Percentiles rank a stretch among this genome's conserved stretches.
These are phyloP conservation scores for Azolla pinnata DNA, from an alignment of 75 land plant genomes.

Conservation along the genomic window DNA sequence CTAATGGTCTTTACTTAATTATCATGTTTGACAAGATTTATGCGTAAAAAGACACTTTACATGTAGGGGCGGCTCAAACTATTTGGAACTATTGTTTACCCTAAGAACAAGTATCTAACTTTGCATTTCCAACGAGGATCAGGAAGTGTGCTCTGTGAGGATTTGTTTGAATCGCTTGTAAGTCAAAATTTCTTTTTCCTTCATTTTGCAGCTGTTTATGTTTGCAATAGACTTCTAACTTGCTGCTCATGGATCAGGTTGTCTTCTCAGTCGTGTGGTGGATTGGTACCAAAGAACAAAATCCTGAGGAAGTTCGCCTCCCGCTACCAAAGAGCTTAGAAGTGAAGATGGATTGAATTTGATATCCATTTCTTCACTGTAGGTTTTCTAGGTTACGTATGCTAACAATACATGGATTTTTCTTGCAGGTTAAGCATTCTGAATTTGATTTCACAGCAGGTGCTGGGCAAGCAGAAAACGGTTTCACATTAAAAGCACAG, in stretches of 20 bases:
- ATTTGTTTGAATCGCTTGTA: conserved; percentile 80
- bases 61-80: conserved; percentile 77
- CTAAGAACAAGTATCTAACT: conserved; percentile 85
- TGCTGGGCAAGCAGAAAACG: conserved; percentile 34
- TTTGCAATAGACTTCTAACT: too few relatives aligned
- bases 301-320: conserved; percentile 73
- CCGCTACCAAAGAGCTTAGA: conserved; percentile 56
- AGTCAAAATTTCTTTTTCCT: too few relatives aligned
- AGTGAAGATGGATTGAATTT: conserved; percentile 31
- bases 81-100: conserved; percentile 86
- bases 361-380: neutral
- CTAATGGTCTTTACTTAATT: too few relatives aligned
- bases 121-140: conserved; percentile 56
- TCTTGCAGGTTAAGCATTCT: conserved; percentile 34
- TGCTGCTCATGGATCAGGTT: conserved; percentile 37
- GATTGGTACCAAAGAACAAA: conserved; percentile 88
- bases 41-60: neutral
- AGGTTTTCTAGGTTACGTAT: conserved; percentile 4
- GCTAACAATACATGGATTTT: neutral
- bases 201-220: too few relatives aligned
- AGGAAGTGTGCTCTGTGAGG: conserved; percentile 74
- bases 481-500: neutral
- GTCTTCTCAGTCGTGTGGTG: conserved; percentile 96
- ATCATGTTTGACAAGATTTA: neutral
- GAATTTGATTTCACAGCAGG: conserved; percentile 87